A percentile compares a stretch with the other conserved stretches of the same genome.
Evolutionary conservation across 345 rosid species (phyloP).

Genomic region (Hibiscus trionum): DNA sequence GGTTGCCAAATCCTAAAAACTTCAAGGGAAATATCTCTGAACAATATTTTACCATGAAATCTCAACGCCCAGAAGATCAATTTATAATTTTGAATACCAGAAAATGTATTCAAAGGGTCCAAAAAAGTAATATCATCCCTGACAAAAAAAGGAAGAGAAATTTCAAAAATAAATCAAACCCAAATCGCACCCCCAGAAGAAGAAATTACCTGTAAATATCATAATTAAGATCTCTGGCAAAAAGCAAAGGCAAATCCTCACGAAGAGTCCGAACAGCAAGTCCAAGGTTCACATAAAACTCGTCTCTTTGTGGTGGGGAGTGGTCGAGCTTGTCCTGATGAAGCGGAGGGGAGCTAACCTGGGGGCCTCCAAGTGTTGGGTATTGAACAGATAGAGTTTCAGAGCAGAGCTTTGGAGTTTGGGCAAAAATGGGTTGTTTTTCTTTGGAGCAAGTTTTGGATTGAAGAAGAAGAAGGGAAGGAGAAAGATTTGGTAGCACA

Average conservation of each 20-base stretch:
- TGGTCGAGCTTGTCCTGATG: constrained; percentile 23
- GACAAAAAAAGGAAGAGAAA: constrained; percentile 12
- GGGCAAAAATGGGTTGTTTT: constrained; percentile 13
- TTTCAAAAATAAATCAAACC: not conserved
- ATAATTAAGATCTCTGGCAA: constrained; percentile 69
- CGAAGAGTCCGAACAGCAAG: constrained; percentile 82
- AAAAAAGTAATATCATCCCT: constrained; percentile 80
- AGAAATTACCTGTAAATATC: constrained; percentile 65
- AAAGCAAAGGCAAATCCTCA: constrained; percentile 73
- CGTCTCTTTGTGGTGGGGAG: constrained; percentile 26
- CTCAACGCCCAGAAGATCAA: constrained; percentile 85
- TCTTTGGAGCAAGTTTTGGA: constrained; percentile 38
- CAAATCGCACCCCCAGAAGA: constrained; percentile 13
- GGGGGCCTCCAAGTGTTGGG: constrained; percentile 36
- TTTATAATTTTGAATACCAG: constrained; percentile 77
- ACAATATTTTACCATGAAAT: constrained; percentile 79
- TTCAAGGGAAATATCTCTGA: constrained; percentile 76
- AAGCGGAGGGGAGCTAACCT: constrained; percentile 25
- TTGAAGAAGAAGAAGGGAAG: constrained; percentile 46
- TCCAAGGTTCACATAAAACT: constrained; percentile 74
- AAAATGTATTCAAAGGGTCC: constrained; percentile 73
- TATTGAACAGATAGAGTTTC: constrained; percentile 21
- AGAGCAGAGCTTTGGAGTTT: not conserved
- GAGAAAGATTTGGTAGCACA: constrained; percentile 66
- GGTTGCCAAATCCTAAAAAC: constrained; percentile 93